Evolutionary conservation across 305 asterid species (phyloP).

Genomic region (Caryopteris hybrid): DNA sequence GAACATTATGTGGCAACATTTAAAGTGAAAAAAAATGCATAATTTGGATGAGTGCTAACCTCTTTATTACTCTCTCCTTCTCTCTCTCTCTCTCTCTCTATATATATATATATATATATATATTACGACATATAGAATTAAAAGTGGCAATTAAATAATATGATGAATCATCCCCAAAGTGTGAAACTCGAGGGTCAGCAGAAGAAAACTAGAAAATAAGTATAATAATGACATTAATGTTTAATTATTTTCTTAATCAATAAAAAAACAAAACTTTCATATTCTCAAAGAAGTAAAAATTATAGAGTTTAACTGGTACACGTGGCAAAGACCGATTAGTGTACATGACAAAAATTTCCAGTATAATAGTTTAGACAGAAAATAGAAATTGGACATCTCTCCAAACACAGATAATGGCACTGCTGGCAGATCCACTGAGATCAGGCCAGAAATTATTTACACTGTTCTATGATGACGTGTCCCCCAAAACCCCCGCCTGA

Average conservation of each 20-base stretch:
- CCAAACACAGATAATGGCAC: slow-evolving; percentile 16
- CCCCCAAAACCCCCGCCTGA: not conserved
- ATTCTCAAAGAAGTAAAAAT: not conserved
- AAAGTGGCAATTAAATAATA: not conserved
- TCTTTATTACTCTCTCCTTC: too few relatives aligned
- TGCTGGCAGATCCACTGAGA: slow-evolving; percentile 31
- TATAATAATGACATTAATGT: not conserved
- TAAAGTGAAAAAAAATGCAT: too few relatives aligned
- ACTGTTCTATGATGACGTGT: slow-evolving; percentile 30
- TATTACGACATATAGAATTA: too few relatives aligned
- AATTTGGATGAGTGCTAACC: too few relatives aligned
- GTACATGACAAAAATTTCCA: not conserved
- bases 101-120: too few relatives aligned
- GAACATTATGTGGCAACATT: too few relatives aligned
- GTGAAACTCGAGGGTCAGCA: not conserved
- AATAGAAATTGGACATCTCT: slow-evolving; percentile 19
- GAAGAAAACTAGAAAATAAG: not conserved
- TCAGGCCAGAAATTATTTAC: slow-evolving; percentile 21
- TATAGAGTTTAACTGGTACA: not conserved
- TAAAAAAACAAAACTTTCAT: not conserved
- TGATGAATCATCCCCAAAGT: not conserved
- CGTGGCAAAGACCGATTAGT: slow-evolving; percentile 9
- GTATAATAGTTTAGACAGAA: not conserved
- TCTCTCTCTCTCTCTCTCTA: too few relatives aligned
- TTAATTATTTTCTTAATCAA: not conserved